A percentile compares a stretch with the other conserved stretches of the same genome.
These are phyloP conservation scores for Zizania latifolia DNA, from an alignment of 176 grass and related monocot genomes.

Conservation along the genomic window DNA sequence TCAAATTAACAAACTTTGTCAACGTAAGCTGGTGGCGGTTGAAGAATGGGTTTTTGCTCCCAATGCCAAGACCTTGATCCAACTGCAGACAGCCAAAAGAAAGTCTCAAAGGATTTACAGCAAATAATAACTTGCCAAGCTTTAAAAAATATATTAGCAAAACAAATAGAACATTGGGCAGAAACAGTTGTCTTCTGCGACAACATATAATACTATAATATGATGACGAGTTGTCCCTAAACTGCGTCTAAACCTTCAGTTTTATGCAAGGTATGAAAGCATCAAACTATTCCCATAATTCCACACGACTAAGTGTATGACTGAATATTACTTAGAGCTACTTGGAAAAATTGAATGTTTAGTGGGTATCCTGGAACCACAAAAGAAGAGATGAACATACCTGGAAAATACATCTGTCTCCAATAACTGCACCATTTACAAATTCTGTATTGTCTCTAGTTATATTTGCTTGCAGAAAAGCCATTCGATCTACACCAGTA, in stretches of 20 bases:
- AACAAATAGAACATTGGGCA: conserved; percentile 1
- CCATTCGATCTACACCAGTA: conserved; percentile 70
- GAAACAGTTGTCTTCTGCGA: not conserved
- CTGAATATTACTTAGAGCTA: not conserved
- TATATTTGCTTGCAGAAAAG: conserved; percentile 78
- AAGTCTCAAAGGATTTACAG: too few relatives aligned
- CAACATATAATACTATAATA: not conserved
- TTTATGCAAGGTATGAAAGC: not conserved
- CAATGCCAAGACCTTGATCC: conserved; percentile 96
- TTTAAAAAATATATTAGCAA: not conserved
- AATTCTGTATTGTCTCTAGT: conserved; percentile 87
- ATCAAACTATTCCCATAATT: not conserved
- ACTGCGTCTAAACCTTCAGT: not conserved
- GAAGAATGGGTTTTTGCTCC: conserved; percentile 87
- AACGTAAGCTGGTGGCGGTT: conserved; percentile 77
- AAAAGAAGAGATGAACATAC: conserved; percentile 32
- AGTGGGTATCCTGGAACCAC: conserved; percentile 2
- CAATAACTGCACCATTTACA: conserved; percentile 69
- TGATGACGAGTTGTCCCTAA: not conserved
- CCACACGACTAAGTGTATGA: not conserved
- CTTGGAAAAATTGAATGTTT: not conserved
- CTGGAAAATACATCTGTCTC: conserved; percentile 87
- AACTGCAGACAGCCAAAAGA: conserved; percentile 46
- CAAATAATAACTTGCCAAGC: not conserved
- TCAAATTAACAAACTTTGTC: conserved; percentile 84